A percentile compares a stretch with the other conserved stretches of the same genome.
These are phyloP conservation scores for Elongisporangium prolatum DNA, from an alignment of 352 stramenopile genomes.

Conservation along the genomic window DNA sequence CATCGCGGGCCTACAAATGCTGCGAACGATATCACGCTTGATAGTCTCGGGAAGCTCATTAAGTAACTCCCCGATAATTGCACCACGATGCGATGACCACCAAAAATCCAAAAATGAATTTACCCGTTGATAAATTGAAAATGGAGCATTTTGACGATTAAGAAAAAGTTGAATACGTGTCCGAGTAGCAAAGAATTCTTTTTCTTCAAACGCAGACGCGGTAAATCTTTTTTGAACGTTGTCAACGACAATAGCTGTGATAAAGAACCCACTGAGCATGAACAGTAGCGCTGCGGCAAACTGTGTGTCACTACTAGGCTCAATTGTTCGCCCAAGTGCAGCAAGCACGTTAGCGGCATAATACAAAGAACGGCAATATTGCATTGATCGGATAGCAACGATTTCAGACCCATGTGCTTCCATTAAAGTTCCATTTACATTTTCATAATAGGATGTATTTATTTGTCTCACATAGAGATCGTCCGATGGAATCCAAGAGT, in stretches of 20 bases:
- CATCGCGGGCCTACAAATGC: slow-evolving; percentile 47
- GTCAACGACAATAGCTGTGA: slow-evolving; percentile 65
- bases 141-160: slow-evolving; percentile 46
- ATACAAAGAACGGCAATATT: slow-evolving; percentile 58
- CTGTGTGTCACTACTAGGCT: slow-evolving; percentile 43
- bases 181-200: slow-evolving; percentile 58
- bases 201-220: slow-evolving; percentile 57
- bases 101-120: slow-evolving; percentile 69
- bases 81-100: slow-evolving; percentile 59
- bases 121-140: slow-evolving; percentile 47
- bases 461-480: slow-evolving; percentile 32
- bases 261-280: slow-evolving; percentile 66
- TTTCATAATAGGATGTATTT: slow-evolving; percentile 26
- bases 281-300: slow-evolving; percentile 44
- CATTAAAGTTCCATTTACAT: slow-evolving; percentile 18
- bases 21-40: slow-evolving; percentile 51
- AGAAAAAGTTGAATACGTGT: slow-evolving; percentile 59
- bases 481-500: slow-evolving; percentile 42
- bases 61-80: slow-evolving; percentile 55
- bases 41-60: slow-evolving; percentile 45
- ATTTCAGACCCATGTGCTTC: slow-evolving; percentile 15
- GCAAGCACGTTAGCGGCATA: slow-evolving; percentile 51
- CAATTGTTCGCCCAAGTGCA: slow-evolving; percentile 34
- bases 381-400: slow-evolving; percentile 26
- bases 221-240: slow-evolving; percentile 66